Evolutionary conservation across 2,329 filamentous ascomycete genomes (phyloP), one percentile per base, ranked within the genome.

Genomic region (Chalara sp.): DNA sequence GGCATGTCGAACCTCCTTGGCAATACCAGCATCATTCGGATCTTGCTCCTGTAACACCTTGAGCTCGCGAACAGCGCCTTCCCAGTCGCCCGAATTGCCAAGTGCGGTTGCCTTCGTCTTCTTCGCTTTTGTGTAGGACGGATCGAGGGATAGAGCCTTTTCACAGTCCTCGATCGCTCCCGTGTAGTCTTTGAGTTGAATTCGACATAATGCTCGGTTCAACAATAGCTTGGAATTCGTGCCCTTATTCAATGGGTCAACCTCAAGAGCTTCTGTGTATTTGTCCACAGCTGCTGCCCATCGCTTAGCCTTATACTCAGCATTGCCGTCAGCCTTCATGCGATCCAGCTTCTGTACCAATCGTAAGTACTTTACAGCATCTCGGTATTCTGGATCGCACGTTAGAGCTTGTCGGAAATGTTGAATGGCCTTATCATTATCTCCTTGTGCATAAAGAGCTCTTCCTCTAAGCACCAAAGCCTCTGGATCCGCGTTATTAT

Each of bases 191-290:
- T 93, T 95, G 48, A 96, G 77, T 74, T 87, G 86, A 53, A 86
- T 83, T 56, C 84, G 81, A 69, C 89, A 93, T 62, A 95, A 78
- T 1, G 93, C 93, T 55, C 93, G 81, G 75, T 99, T 99, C 69
- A 95, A 90, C 47, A 95, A 78, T 46, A 97, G 81, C 76, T 97
- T 97, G 21, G 92, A 86, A 70, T 97, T 97, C 61, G 88, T 96
- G 63, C 87, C 86, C 71, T 88, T 89, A 77, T 97, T 97, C 49
- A 77, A 67, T 0, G 91, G 87, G 68, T 99, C 93, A 45, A 99
- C 81, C 45, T 86, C 83, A 33, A 99, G 75, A 43, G 92, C 92
- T 55, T 85, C 75, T 3, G 83, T 83, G 71, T 96, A 99, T 60
- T 89, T 86, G 51, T 91, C 83, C 51, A 96, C 84, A 31, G 93